A percentile compares a stretch with the other conserved stretches of the same genome.
Conservation (phyloP, 108 stramenopile species). For the Bacterosira constricta region DNA sequence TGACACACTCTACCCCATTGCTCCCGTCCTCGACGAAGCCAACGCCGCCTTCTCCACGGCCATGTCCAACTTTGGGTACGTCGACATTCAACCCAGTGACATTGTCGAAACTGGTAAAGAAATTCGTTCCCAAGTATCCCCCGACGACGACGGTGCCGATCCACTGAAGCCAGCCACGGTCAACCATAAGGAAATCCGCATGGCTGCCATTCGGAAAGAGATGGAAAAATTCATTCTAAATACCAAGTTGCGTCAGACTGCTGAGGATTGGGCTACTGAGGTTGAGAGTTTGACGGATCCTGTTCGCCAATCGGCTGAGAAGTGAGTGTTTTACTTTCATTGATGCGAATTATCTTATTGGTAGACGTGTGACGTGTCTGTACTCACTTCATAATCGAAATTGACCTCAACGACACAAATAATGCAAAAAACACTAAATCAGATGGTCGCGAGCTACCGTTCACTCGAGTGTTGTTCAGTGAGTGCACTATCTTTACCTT, state of each 20-base stretch:
- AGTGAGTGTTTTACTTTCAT: slow-evolving; percentile 52
- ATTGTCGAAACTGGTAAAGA: slow-evolving; percentile 74
- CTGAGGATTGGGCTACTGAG: slow-evolving; percentile 88
- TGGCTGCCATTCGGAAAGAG: slow-evolving; percentile 81
- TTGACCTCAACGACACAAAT: too few species aligned
- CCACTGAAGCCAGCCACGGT: slow-evolving; percentile 41
- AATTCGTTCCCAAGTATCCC: slow-evolving; percentile 61
- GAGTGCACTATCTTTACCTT: too few species aligned
- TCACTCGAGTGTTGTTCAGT: slow-evolving; percentile 75
- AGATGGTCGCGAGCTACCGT: slow-evolving; percentile 82
- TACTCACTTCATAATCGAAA: too few species aligned
- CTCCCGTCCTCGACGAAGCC: slow-evolving; percentile 65
- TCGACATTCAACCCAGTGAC: slow-evolving; percentile 64
- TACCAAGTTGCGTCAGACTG: slow-evolving; percentile 74
- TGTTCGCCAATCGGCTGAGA: slow-evolving; percentile 71
- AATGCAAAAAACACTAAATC: too few species aligned
- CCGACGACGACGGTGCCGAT: slow-evolving; percentile 54
- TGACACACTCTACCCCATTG: slow-evolving; percentile 80
- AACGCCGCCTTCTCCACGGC: slow-evolving; percentile 81
- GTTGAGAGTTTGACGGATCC: slow-evolving; percentile 62
- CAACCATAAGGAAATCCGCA: slow-evolving; percentile 82
- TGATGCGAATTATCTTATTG: background rate
- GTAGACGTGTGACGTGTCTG: background rate
- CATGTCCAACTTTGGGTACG: slow-evolving; percentile 80
- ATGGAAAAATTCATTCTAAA: slow-evolving; percentile 80